Percentiles rank a stretch among this genome's conserved stretches.
Evolutionary conservation across 371 early-diverging fungal species (phyloP).

Genomic region (Neoconidiobolus thromboides): DNA sequence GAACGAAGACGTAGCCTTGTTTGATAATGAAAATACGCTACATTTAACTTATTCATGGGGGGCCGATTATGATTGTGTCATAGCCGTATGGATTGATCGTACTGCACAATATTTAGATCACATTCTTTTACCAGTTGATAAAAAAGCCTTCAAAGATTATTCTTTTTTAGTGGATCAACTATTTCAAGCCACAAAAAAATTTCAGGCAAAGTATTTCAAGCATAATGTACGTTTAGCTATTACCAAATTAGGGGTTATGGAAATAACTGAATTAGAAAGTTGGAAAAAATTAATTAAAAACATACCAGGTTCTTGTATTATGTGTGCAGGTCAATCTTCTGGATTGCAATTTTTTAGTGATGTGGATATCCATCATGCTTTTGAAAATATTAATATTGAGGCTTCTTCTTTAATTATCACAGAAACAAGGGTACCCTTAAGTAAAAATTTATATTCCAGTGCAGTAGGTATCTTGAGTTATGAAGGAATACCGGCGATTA

Average conservation of each 20-base stretch:
- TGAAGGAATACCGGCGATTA: too few relatives aligned
- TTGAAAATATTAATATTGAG: too few relatives aligned
- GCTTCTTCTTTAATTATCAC: too few relatives aligned
- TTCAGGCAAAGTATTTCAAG: background rate
- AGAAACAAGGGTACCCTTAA: too few relatives aligned
- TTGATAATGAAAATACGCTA: background rate
- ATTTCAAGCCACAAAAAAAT: background rate
- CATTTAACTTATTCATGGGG: background rate
- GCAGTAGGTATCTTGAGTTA: too few relatives aligned
- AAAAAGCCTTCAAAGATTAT: background rate
- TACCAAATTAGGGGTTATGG: background rate
- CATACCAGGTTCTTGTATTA: background rate
- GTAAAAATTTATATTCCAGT: too few relatives aligned
- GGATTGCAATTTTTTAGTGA: background rate
- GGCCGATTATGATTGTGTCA: background rate
- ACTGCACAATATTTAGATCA: background rate
- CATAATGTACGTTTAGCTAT: background rate
- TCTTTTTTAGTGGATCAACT: background rate
- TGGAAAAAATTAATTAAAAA: background rate
- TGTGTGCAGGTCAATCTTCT: background rate
- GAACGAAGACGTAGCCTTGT: too few relatives aligned
- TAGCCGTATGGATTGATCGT: constrained; percentile 2
- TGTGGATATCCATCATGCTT: too few relatives aligned
- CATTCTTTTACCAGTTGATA: background rate
- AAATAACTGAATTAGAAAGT: background rate